phyloP scores from a whole-genome alignment of 2,329 filamentous ascomycete genomes.

The Aspergillus vadensis region DNA sequence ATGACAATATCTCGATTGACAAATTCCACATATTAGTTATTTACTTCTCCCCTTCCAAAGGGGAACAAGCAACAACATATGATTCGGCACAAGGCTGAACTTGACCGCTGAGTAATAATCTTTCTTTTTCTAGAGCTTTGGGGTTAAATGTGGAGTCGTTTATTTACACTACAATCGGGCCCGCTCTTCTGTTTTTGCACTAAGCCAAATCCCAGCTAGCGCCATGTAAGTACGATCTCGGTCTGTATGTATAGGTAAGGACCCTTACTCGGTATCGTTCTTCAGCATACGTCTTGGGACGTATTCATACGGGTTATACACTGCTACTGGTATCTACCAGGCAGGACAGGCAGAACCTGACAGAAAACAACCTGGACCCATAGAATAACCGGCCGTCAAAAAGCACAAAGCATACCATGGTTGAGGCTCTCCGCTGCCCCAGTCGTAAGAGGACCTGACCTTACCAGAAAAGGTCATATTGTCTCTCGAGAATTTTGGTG shows the following conservation, averaged over 20 bases:
- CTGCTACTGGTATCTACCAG: neutral
- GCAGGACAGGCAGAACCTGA: neutral
- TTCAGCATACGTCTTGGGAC: neutral
- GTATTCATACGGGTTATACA: neutral
- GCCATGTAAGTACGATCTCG: conserved; percentile 7
- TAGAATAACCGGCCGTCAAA: conserved; percentile 12
- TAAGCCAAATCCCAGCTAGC: conserved; percentile 10
- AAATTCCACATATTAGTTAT: neutral
- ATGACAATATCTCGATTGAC: conserved; percentile 1
- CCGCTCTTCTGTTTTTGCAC: conserved; percentile 17
- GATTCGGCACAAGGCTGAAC: conserved; percentile 8
- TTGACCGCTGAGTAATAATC: conserved; percentile 8
- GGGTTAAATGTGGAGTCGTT: conserved; percentile 27
- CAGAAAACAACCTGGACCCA: conserved; percentile 7
- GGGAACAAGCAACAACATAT: neutral
- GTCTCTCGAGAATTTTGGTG: conserved; percentile 20
- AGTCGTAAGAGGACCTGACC: conserved; percentile 14
- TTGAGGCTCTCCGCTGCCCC: conserved; percentile 33
- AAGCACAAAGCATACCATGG: conserved; percentile 27
- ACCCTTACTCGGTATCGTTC: conserved; percentile 16
- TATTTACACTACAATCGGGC: conserved; percentile 27
- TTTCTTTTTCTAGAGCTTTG: conserved; percentile 14
- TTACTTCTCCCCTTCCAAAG: neutral
- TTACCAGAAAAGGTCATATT: conserved; percentile 30
- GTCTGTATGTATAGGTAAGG: conserved; percentile 9